Evolutionary conservation across 2,329 filamentous ascomycete species (phyloP).

Genomic region (Pseudocercospora vitis): DNA sequence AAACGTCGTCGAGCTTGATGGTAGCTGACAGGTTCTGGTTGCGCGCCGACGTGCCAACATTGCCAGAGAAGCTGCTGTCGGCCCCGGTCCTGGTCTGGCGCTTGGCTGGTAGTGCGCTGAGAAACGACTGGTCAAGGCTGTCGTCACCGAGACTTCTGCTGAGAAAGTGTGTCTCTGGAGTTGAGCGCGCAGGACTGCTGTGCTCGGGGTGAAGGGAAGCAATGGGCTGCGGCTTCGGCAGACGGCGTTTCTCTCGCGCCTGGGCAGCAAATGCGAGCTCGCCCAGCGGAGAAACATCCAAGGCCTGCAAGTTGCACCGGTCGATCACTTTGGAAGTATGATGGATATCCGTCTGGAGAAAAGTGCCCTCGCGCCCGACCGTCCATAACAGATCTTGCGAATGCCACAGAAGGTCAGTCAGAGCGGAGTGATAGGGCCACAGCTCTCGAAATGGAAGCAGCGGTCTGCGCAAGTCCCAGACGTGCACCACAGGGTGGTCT

Average conservation of each 20-base stretch:
- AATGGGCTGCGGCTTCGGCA: conserved; percentile 21
- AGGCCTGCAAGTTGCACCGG: conserved; percentile 56
- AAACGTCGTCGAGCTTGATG: conserved; percentile 35
- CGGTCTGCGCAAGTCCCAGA: conserved; percentile 65
- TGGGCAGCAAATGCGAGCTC: conserved; percentile 58
- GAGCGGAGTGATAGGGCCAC: conserved; percentile 54
- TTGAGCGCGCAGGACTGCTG: conserved; percentile 24
- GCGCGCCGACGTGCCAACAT: conserved; percentile 12
- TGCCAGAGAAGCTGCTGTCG: conserved; percentile 19
- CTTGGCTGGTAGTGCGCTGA: conserved; percentile 42
- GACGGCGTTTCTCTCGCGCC: conserved; percentile 47
- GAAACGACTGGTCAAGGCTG: conserved; percentile 56
- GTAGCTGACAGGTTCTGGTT: conserved; percentile 27
- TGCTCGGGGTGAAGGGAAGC: conserved; percentile 16
- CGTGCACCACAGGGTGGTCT: conserved; percentile 60
- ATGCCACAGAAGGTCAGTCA: conserved; percentile 63
- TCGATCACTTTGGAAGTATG: conserved; percentile 60
- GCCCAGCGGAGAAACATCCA: conserved; percentile 59
- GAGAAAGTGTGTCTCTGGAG: conserved; percentile 39
- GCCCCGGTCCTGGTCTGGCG: conserved; percentile 18
- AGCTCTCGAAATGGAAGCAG: conserved; percentile 63
- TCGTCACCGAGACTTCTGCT: conserved; percentile 55
- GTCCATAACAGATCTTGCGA: conserved; percentile 66
- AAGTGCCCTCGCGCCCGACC: conserved; percentile 60
- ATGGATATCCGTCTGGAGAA: conserved; percentile 63